These are phyloP conservation scores for Skeletonema potamos DNA, from an alignment of 108 stramenopile genomes.

Conservation along the genomic window DNA sequence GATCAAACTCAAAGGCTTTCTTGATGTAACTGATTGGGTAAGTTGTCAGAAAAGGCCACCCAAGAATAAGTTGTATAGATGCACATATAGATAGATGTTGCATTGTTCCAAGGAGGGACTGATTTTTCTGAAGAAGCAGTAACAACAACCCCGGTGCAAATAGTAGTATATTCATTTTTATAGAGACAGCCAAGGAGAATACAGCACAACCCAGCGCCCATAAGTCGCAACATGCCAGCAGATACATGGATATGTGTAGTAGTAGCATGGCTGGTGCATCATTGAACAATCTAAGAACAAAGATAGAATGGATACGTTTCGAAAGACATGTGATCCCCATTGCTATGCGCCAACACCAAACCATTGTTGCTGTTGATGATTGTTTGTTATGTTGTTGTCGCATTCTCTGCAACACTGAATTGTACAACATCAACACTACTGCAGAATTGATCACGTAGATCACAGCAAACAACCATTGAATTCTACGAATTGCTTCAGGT, in stretches of 20 bases:
- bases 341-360: slow-evolving; percentile 76
- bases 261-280: slow-evolving; percentile 93
- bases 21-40: slow-evolving; percentile 89
- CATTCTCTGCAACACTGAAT: slow-evolving; percentile 33
- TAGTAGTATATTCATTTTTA: slow-evolving; percentile 98
- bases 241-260: slow-evolving; percentile 69
- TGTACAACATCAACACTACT: slow-evolving; percentile 81
- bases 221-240: slow-evolving; percentile 67
- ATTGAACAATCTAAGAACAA: slow-evolving; percentile 96
- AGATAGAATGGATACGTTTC: slow-evolving; percentile 95
- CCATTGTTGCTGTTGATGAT: slow-evolving; percentile 8
- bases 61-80: slow-evolving; percentile 80
- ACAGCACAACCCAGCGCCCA: slow-evolving; percentile 87
- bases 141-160: slow-evolving; percentile 94
- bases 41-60: slow-evolving; percentile 88
- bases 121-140: slow-evolving; percentile 74
- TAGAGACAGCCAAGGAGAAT: slow-evolving; percentile 90
- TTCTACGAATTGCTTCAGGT: slow-evolving; percentile 52
- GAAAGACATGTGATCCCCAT: slow-evolving; percentile 79
- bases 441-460: slow-evolving; percentile 73
- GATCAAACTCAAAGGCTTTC: slow-evolving; percentile 95
- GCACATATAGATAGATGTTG: slow-evolving; percentile 68
- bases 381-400: slow-evolving; percentile 13
- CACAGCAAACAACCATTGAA: slow-evolving; percentile 82
- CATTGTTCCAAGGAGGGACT: slow-evolving; percentile 40